A percentile compares a stretch with the other conserved stretches of the same genome.
Conservation (phyloP, 192 early-diverging fungal species). For the Dimargaris cristalligena region DNA sequence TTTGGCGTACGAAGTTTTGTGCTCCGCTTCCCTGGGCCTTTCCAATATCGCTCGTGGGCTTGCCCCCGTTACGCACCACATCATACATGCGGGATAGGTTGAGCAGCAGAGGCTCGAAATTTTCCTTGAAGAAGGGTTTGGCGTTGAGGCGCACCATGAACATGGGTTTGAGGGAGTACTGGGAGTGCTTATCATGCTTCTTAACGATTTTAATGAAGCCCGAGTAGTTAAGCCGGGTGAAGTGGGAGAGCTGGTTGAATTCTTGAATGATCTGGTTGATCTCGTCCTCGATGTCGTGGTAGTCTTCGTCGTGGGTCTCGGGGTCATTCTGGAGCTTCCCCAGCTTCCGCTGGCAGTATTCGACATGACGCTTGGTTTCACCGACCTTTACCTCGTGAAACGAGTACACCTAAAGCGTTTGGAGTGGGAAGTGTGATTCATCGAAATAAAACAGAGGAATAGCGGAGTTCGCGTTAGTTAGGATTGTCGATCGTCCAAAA, state of each 20-base stretch:
- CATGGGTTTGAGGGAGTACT: constrained; percentile 56
- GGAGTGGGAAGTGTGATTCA: too few relatives aligned
- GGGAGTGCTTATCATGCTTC: constrained; percentile 97
- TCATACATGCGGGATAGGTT: constrained; percentile 68
- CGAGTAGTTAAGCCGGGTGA: constrained; percentile 63
- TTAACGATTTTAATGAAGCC: constrained; percentile 89
- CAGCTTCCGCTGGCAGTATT: constrained; percentile 42
- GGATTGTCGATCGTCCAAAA: too few relatives aligned
- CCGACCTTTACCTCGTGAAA: constrained; percentile 59
- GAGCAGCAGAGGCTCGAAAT: constrained; percentile 72
- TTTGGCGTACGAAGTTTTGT: constrained; percentile 62
- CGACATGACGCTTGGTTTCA: constrained; percentile 52
- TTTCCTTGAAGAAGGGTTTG: constrained; percentile 67
- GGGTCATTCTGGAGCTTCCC: constrained; percentile 21
- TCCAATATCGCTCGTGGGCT: constrained; percentile 23
- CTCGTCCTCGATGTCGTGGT: constrained; percentile 34
- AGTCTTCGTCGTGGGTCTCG: constrained; percentile 29
- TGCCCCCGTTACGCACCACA: constrained; percentile 55
- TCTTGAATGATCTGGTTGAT: constrained; percentile 63
- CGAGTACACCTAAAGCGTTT: constrained; percentile 42
- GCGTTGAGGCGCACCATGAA: constrained; percentile 67
- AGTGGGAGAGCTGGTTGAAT: constrained; percentile 60
- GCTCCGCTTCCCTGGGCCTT: constrained; percentile 25
- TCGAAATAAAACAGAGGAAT: too few relatives aligned
- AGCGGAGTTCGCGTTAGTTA: too few relatives aligned